phyloP scores from a whole-genome alignment of 1,284 basidiomycete species.

The Apiotrichum montevideense region DNA sequence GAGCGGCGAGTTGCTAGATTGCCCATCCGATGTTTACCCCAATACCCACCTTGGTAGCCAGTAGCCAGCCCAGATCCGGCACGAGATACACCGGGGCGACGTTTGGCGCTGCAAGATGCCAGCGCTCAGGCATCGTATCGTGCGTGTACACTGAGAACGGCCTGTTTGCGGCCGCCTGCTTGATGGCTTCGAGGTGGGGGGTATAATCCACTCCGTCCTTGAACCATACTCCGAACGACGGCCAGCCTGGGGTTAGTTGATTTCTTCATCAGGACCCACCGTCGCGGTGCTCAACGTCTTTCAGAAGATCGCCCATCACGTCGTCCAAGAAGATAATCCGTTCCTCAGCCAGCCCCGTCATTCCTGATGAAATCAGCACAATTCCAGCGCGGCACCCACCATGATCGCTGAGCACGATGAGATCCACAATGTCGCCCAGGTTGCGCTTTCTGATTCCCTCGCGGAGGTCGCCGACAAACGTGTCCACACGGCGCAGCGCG shows the following conservation, averaged over 20 bases:
- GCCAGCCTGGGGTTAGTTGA: conserved; percentile 59
- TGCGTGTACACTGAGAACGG: conserved; percentile 69
- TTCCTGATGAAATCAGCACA: conserved; percentile 47
- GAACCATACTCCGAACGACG: conserved; percentile 75
- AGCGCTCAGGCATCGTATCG: conserved; percentile 71
- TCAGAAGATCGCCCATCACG: conserved; percentile 66
- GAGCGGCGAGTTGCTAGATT: neutral
- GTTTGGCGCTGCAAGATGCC: conserved; percentile 65
- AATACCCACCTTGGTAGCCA: conserved; percentile 52
- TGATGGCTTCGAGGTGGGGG: conserved; percentile 50
- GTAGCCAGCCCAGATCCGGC: conserved; percentile 67
- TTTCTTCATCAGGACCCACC: conserved; percentile 29
- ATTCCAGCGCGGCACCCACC: conserved; percentile 36
- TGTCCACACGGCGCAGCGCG: conserved; percentile 66
- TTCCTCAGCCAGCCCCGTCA: conserved; percentile 75
- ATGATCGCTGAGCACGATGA: conserved; percentile 87
- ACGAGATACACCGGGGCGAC: conserved; percentile 84
- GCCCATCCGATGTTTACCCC: no score
- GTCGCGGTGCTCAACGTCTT: conserved; percentile 63
- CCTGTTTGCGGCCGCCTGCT: conserved; percentile 57
- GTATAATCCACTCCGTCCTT: conserved; percentile 53
- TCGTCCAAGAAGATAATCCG: conserved; percentile 75
- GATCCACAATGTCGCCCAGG: conserved; percentile 72
- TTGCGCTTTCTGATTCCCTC: conserved; percentile 62
- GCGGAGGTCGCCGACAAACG: conserved; percentile 65